phyloP scores from a whole-genome alignment of 495 filamentous ascomycete species.

The Acidomyces sp. region DNA sequence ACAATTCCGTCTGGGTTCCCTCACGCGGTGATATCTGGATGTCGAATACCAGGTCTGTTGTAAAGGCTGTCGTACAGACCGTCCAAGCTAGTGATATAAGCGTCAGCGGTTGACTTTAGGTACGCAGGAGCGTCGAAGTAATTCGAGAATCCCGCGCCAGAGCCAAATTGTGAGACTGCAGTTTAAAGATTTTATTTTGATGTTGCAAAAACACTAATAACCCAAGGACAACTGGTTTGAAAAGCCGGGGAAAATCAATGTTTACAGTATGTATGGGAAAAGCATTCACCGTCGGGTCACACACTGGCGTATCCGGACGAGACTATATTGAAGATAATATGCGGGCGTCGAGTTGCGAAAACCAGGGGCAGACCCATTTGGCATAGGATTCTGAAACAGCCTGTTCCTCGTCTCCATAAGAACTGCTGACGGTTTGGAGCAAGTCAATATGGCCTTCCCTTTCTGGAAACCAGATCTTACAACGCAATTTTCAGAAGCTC shows the following conservation, averaged over 20 bases:
- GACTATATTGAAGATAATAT: constrained; percentile 28
- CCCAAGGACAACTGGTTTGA: constrained; percentile 28
- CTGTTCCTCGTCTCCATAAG: constrained; percentile 32
- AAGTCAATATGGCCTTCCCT: too few species aligned
- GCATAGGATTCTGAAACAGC: constrained; percentile 26
- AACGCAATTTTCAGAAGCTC: too few species aligned
- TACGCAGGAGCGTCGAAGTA: constrained; percentile 27
- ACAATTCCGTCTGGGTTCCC: constrained; percentile 24
- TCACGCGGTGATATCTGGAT: constrained; percentile 30
- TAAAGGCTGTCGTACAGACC: constrained; percentile 26
- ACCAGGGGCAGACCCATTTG: constrained; percentile 24
- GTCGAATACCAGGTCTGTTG: constrained; percentile 27
- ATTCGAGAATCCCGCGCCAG: constrained; percentile 29
- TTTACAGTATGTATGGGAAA: constrained; percentile 24
- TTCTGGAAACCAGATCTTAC: too few species aligned
- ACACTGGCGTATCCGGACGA: constrained; percentile 27
- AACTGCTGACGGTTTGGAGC: constrained; percentile 29
- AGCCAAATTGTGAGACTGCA: too few species aligned
- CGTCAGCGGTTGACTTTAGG: constrained; percentile 22
- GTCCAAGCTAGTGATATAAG: constrained; percentile 24
- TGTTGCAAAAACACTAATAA: constrained; percentile 29
- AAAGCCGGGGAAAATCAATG: constrained; percentile 27
- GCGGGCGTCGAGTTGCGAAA: constrained; percentile 27
- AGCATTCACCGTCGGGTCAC: constrained; percentile 21
- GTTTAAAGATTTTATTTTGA: too few species aligned